Evolutionary conservation across 495 filamentous ascomycete species (phyloP), one percentile per base, ranked within the genome.

Genomic region (Pyrenula aspistea): DNA sequence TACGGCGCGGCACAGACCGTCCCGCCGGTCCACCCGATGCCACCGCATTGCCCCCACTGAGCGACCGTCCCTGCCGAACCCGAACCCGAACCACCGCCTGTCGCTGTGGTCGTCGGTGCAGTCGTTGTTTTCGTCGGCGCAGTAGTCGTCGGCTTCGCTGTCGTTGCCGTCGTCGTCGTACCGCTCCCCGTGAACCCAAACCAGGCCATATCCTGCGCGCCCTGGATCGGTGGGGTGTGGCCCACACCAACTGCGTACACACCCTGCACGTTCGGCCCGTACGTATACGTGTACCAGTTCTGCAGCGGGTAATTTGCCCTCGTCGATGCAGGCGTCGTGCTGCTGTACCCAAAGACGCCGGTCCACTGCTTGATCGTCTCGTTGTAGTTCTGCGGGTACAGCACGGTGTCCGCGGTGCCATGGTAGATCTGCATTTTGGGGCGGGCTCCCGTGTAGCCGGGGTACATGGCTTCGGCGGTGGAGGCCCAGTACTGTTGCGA

Each of bases 321-420:
- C 3, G 68, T 69, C 24, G 61, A 66, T 3, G 61, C 59, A 11
- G 68, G 60, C 11, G 53, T 25, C 2, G 71, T 63, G 12, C 62
- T 53, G 12, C 62, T 53, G 12, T 63, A 60, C 23, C 73, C 76
- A 12, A 78, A 68, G 0, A 84, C 74, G 19, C 70, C 71, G 2
- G 74, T 69, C 81, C 81, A 84, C 67, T 84, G 76, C 72, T 80
- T 80, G 51, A 80, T 64, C 19, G 72, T 73, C 69, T 81, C 78
- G 21, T 70, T 56, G 53, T 67, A 79, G 62, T 78, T 80, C 61
- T 68, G 65, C 2, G 73, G 73, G 11, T 66, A 62, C 10, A 83
- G 71, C 2, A 79, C 73, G 2, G 56, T 60, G 54, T 84, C 81
- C 11, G 67, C 70, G 12, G 69, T 64, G 11, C 80, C 80, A 58